Conservation (phyloP, 1,139 yeast species). For the Scheffersomyces parashehatae region DNA sequence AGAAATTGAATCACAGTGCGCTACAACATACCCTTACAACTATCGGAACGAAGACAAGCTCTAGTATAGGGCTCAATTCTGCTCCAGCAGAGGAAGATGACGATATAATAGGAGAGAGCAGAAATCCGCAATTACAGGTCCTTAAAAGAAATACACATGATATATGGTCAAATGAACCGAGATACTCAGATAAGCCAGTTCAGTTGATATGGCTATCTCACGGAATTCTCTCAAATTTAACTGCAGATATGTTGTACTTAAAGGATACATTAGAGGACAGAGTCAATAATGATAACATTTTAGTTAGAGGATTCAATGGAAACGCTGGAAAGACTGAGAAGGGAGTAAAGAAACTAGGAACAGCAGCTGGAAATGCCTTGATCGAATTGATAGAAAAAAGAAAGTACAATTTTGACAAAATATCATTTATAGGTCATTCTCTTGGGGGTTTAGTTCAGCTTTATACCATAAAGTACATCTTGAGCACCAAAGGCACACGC, state of each 20-base stretch:
- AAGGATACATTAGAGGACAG: constrained; percentile 18
- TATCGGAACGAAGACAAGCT: constrained; percentile 6
- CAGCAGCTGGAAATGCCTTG: constrained; percentile 15
- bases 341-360: constrained; percentile 23
- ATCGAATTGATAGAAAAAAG: constrained; percentile 14
- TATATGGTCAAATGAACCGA: constrained; percentile 19
- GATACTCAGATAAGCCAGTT: constrained; percentile 13
- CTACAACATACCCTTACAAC: constrained; percentile 19
- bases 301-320: constrained; percentile 23
- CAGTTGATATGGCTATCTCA: constrained; percentile 25
- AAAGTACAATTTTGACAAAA: constrained; percentile 9
- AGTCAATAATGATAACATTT: constrained; percentile 15
- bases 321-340: constrained; percentile 28
- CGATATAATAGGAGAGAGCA: constrained; percentile 6
- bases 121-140: constrained; percentile 14
- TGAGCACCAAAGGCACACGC: constrained; percentile 15
- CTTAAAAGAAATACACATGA: constrained; percentile 15
- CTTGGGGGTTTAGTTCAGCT: constrained; percentile 27
- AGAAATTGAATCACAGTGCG: constrained; percentile 30
- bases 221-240: constrained; percentile 24
- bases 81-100: background rate
- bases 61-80: background rate
- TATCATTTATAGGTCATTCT: constrained; percentile 27
- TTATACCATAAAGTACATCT: constrained; percentile 23
- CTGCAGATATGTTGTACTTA: constrained; percentile 27